Conservation (phyloP, 1,284 basidiomycete species). For the Omphalotus olearius region DNA sequence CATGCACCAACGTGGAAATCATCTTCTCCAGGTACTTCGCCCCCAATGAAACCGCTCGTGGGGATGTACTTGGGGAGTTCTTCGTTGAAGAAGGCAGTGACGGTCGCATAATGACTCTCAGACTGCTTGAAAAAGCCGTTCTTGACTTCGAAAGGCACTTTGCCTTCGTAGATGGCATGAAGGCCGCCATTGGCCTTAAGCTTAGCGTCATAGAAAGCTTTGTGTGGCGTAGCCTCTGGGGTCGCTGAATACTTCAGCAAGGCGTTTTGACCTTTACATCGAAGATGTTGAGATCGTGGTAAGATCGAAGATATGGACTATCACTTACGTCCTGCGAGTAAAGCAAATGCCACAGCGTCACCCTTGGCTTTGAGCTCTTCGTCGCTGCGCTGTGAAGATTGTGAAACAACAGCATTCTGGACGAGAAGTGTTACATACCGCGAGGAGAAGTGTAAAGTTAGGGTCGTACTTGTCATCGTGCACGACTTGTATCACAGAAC, state of each 20-base stretch:
- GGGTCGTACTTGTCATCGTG: conserved; percentile 57
- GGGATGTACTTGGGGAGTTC: conserved; percentile 39
- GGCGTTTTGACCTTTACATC: conserved; percentile 33
- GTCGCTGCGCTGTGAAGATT: conserved; percentile 37
- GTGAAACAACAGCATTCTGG: background rate
- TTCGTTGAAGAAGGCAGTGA: conserved; percentile 35
- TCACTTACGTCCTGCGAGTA: conserved; percentile 43
- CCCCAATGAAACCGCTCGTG: conserved; percentile 43
- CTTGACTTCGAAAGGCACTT: conserved; percentile 31
- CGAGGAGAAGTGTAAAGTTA: conserved; percentile 47
- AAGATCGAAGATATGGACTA: conserved; percentile 18
- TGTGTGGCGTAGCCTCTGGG: conserved; percentile 40
- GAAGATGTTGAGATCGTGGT: background rate
- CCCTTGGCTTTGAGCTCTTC: conserved; percentile 45
- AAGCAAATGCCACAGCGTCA: conserved; percentile 32
- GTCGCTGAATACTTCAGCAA: conserved; percentile 37
- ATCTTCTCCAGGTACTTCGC: conserved; percentile 43
- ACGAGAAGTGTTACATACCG: conserved; percentile 29
- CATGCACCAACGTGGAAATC: conserved; percentile 53
- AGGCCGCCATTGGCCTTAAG: conserved; percentile 42
- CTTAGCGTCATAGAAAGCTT: conserved; percentile 50
- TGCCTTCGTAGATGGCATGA: conserved; percentile 40
- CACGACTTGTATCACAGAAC: conserved; percentile 38
- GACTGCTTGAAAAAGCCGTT: conserved; percentile 38
- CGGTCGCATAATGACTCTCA: conserved; percentile 33